Evolutionary conservation across 768 basidiomycete species (phyloP), one percentile per base, ranked within the genome.

Genomic region (Mycena venus): DNA sequence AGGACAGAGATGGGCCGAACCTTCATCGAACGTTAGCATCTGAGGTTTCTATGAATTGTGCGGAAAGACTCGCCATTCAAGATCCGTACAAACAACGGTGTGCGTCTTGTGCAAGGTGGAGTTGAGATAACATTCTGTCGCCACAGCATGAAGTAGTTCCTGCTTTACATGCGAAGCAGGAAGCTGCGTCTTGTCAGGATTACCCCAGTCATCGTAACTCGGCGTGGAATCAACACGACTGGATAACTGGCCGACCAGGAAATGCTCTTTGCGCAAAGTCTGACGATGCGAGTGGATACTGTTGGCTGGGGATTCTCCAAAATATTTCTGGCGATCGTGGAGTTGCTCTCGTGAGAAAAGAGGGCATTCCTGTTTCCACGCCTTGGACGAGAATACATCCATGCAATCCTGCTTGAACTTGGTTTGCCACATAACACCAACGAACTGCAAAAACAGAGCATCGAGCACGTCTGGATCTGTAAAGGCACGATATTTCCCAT

Each of bases 401-500:
- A 56, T 44, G 67, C 86, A 82, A 6, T 79, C 75, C 11, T 77
- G 55, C 62, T 84, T 86, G 59, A 87, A 72, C 42, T 83, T 80
- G 36, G 85, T 80, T 61, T 86, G 84, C 88, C 88, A 89, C 19
- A 78, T 74, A 9, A 87, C 68, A 0, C 88, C 88, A 14, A 89
- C 79, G 78, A 87, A 82, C 34, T 88, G 86, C 17, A 88, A 81
- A 38, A 89, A 78, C 14, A 89, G 79, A 0, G 85, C 86, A 63
- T 88, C 86, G 29, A 89, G 76, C 60, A 88, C 83, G 47, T 89
- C 88, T 19, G 86, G 85, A 72, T 89, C 87, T 12, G 86, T 87
- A 74, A 86, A 88, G n/a, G 86, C 87, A 25, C 88, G 80, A 70
- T 88, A 89, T 79, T 88, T 88, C 2, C 88, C 88, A 72, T 87